Conservation (phyloP, 2,329 filamentous ascomycete genomes). For the Blastomyces emzantsi region DNA sequence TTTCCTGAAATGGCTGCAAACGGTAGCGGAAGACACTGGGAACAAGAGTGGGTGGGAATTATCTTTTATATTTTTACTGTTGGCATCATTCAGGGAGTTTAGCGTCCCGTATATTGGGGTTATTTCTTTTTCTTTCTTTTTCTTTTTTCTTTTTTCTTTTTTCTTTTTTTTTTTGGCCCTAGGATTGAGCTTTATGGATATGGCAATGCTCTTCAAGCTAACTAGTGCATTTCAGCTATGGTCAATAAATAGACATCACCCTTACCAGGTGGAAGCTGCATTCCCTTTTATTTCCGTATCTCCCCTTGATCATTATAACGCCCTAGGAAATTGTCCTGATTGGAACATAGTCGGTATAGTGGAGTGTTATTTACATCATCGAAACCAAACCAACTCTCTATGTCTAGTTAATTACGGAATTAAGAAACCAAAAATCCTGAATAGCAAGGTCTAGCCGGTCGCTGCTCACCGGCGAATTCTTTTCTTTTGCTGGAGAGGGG, state of each 20-base stretch:
- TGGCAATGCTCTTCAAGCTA: neutral
- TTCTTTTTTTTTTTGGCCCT: neutral
- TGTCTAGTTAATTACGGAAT: neutral
- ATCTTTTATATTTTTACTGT: neutral
- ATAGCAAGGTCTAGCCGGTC: neutral
- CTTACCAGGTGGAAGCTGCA: neutral
- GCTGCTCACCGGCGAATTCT: neutral
- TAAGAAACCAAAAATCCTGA: neutral
- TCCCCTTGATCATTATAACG: neutral
- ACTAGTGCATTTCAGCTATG: neutral
- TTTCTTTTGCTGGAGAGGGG: neutral
- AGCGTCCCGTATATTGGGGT: neutral
- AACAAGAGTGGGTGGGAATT: neutral
- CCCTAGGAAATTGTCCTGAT: neutral
- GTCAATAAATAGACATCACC: neutral
- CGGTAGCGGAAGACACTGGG: neutral
- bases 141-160: no score
- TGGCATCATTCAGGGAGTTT: neutral
- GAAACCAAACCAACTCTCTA: neutral
- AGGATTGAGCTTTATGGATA: constrained; percentile 4
- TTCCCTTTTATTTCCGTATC: neutral
- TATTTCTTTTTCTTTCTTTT: no score
- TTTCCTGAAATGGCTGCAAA: neutral
- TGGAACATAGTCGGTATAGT: neutral
- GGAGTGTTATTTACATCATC: neutral